A percentile compares a stretch with the other conserved stretches of the same genome.
phyloP scores from a whole-genome alignment of 805 yeast genomes.

The Lachancea mirantina region DNA sequence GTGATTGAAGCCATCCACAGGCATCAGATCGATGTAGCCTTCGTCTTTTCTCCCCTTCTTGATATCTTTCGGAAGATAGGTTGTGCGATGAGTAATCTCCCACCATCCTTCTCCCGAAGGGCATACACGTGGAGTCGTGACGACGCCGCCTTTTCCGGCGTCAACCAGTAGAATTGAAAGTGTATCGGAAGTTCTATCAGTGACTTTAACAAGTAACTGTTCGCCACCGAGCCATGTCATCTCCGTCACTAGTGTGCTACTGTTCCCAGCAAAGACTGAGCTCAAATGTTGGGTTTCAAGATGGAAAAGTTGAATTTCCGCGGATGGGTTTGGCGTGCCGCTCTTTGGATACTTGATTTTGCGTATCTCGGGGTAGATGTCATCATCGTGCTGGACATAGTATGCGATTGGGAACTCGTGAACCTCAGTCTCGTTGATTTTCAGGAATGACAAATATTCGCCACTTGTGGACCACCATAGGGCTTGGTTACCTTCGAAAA shows the following conservation, averaged over 20 bases:
- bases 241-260: conserved; percentile 52
- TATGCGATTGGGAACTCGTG: conserved; percentile 69
- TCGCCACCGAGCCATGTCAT: conserved; percentile 60
- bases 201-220: conserved; percentile 46
- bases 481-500: conserved; percentile 59
- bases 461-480: conserved; percentile 87
- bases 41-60: conserved; percentile 38
- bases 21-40: conserved; percentile 78
- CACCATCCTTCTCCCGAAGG: conserved; percentile 60
- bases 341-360: conserved; percentile 78
- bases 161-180: conserved; percentile 51
- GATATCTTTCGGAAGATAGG: conserved; percentile 47
- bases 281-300: conserved; percentile 27
- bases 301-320: conserved; percentile 45
- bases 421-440: conserved; percentile 67
- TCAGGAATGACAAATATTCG: conserved; percentile 52
- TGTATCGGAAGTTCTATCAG: conserved; percentile 62
- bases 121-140: conserved; percentile 42
- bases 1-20: conserved; percentile 59
- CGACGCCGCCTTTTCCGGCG: conserved; percentile 30
- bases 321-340: conserved; percentile 68
- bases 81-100: conserved; percentile 62
- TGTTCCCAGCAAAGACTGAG: conserved; percentile 37
- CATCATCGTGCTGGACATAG: conserved; percentile 50
- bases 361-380: conserved; percentile 53